These are phyloP conservation scores for Scortechinia acanthostroma DNA, from an alignment of 2,329 filamentous ascomycete species.

Conservation along the genomic window DNA sequence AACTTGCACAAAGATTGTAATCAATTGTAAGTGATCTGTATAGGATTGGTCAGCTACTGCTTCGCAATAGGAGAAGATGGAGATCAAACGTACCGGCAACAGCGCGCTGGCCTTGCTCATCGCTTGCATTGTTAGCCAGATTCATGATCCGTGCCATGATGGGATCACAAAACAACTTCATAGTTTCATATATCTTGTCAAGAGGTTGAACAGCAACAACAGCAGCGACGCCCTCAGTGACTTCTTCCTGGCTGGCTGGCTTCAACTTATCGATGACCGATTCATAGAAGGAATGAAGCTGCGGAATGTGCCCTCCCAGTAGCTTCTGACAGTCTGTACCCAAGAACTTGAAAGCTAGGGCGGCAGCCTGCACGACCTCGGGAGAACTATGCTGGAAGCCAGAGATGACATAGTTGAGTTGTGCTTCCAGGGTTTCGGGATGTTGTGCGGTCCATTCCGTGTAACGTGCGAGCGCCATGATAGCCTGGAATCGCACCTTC, in stretches of 20 bases:
- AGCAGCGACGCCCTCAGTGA: constrained; percentile 89
- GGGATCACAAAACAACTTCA: constrained; percentile 91
- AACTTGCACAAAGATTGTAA: constrained; percentile 78
- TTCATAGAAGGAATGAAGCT: constrained; percentile 88
- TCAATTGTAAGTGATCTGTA: constrained; percentile 77
- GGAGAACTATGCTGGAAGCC: constrained; percentile 83
- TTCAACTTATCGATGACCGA: constrained; percentile 81
- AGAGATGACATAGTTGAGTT: constrained; percentile 91
- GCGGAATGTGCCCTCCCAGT: constrained; percentile 73
- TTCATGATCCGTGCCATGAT: constrained; percentile 78
- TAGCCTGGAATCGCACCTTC: constrained; percentile 95
- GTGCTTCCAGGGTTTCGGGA: constrained; percentile 81
- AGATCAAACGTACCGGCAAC: constrained; percentile 69
- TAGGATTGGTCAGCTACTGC: constrained; percentile 6
- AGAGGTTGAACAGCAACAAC: constrained; percentile 82
- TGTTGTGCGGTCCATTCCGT: constrained; percentile 97
- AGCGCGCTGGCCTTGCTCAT: constrained; percentile 76
- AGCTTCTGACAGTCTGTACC: constrained; percentile 89
- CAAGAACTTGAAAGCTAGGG: constrained; percentile 92
- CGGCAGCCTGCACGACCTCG: constrained; percentile 85
- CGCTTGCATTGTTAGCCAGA: constrained; percentile 77
- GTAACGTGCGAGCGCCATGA: constrained; percentile 93
- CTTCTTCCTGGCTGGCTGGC: constrained; percentile 81
- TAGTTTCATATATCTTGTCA: constrained; percentile 71
- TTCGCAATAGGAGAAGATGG: background rate